These are phyloP conservation scores for Mycosphaerella sp. DNA, from an alignment of 2,329 filamentous ascomycete species.

Conservation along the genomic window DNA sequence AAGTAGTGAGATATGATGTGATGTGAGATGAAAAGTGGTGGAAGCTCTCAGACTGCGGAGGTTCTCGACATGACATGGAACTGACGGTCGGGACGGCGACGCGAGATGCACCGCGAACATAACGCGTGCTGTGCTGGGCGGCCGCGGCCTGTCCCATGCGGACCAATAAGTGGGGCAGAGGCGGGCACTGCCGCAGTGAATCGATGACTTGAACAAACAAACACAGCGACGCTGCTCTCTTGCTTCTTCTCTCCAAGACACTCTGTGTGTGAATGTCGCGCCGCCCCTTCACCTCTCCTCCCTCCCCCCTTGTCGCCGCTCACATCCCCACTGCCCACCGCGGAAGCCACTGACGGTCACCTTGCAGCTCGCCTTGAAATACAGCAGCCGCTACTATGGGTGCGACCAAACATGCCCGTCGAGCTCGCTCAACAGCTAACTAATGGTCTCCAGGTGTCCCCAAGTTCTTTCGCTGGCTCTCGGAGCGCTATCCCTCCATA, in stretches of 20 bases:
- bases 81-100: neutral
- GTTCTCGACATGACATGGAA: neutral
- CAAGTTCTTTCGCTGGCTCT: constrained; percentile 99
- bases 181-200: too few relatives aligned
- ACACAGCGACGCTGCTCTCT: constrained; percentile 19
- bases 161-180: too few relatives aligned
- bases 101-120: neutral
- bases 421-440: neutral
- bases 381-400: constrained; percentile 34
- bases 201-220: too few relatives aligned
- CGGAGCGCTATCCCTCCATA: constrained; percentile 96
- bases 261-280: constrained; percentile 16
- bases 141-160: neutral
- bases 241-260: constrained; percentile 15
- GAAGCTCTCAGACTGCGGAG: neutral
- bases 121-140: neutral
- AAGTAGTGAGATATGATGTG: neutral
- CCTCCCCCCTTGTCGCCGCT: constrained; percentile 4
- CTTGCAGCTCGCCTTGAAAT: constrained; percentile 26
- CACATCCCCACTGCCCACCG: constrained; percentile 6
- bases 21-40: constrained; percentile 1
- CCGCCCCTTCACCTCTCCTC: neutral
- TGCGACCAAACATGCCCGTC: constrained; percentile 13
- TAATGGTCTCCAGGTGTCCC: constrained; percentile 58
- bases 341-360: constrained; percentile 11